phyloP scores from a whole-genome alignment of 1,284 basidiomycete genomes.

The Thecaphora thlaspeos region DNA sequence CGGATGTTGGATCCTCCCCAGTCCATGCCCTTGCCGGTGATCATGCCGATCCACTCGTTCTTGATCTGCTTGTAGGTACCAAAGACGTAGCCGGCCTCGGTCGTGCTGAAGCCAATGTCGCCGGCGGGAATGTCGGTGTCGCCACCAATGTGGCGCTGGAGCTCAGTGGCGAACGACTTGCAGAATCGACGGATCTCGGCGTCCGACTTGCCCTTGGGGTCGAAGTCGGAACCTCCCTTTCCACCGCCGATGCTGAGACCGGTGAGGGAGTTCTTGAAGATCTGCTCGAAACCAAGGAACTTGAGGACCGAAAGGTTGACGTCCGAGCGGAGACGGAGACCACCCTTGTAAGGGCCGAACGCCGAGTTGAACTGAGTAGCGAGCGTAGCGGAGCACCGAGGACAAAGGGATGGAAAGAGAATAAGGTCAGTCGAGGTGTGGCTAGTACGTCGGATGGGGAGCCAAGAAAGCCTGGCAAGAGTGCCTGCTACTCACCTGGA shows the following conservation, averaged over 20 bases:
- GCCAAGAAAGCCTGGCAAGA: too few relatives aligned
- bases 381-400: neutral
- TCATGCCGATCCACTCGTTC: slow-evolving; percentile 75
- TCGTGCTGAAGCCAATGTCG: slow-evolving; percentile 69
- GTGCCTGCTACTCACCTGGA: slow-evolving; percentile 64
- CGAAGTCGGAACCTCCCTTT: slow-evolving; percentile 67
- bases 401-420: too few relatives aligned
- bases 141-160: slow-evolving; percentile 52
- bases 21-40: slow-evolving; percentile 74
- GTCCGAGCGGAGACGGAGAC: slow-evolving; percentile 75
- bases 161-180: slow-evolving; percentile 40
- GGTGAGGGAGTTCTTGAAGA: slow-evolving; percentile 80
- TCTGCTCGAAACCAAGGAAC: slow-evolving; percentile 80
- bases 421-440: too few relatives aligned
- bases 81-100: slow-evolving; percentile 42
- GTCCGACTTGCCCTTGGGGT: slow-evolving; percentile 79
- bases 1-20: slow-evolving; percentile 63
- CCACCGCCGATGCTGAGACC: slow-evolving; percentile 75
- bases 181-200: slow-evolving; percentile 74
- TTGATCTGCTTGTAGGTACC: slow-evolving; percentile 68
- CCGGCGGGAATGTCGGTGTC: slow-evolving; percentile 80
- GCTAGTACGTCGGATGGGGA: too few relatives aligned
- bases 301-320: slow-evolving; percentile 82
- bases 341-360: slow-evolving; percentile 79
- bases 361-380: slow-evolving; percentile 71